A percentile compares a stretch with the other conserved stretches of the same genome.
Evolutionary conservation across 2,329 filamentous ascomycete species (phyloP).

Genomic region (Pseudocercospora vitis): DNA sequence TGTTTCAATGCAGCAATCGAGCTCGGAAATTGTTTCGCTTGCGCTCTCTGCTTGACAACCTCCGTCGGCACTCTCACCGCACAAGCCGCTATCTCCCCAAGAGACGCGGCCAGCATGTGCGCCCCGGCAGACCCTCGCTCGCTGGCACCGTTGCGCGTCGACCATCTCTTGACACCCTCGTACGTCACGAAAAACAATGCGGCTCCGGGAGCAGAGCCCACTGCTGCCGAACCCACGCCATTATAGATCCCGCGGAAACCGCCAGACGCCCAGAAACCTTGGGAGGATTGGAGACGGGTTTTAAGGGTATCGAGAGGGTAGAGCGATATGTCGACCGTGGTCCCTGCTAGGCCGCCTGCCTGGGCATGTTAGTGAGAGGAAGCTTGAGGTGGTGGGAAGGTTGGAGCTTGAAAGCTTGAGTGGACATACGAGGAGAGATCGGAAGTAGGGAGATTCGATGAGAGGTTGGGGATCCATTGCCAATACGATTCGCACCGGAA

Average conservation of each 20-base stretch:
- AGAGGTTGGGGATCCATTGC: background rate
- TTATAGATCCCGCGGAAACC: slow-evolving; percentile 92
- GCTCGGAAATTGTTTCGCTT: slow-evolving; percentile 77
- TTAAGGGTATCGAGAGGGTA: slow-evolving; percentile 99
- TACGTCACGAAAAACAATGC: slow-evolving; percentile 79
- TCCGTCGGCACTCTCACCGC: slow-evolving; percentile 91
- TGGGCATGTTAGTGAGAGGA: slow-evolving; percentile 36
- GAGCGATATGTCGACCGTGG: slow-evolving; percentile 93
- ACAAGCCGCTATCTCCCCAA: slow-evolving; percentile 91
- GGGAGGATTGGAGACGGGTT: slow-evolving; percentile 85
- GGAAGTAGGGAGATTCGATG: background rate
- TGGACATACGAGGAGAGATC: background rate
- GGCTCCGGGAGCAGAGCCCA: slow-evolving; percentile 89
- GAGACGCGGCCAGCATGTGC: slow-evolving; percentile 81
- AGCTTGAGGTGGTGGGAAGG: slow-evolving; percentile 1
- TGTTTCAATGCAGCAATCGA: slow-evolving; percentile 66
- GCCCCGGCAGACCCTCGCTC: slow-evolving; percentile 37
- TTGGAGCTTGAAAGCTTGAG: slow-evolving; percentile 9
- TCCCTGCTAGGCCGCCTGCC: slow-evolving; percentile 88
- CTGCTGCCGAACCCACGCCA: slow-evolving; percentile 82
- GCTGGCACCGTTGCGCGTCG: background rate
- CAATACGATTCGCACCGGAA: background rate
- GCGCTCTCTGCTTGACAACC: slow-evolving; percentile 94
- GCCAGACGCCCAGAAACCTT: slow-evolving; percentile 76
- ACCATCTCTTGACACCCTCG: slow-evolving; percentile 32